Evolutionary conservation across 148 eudicot species (phyloP).

Genomic region (Mesembryanthemum crystallinum): DNA sequence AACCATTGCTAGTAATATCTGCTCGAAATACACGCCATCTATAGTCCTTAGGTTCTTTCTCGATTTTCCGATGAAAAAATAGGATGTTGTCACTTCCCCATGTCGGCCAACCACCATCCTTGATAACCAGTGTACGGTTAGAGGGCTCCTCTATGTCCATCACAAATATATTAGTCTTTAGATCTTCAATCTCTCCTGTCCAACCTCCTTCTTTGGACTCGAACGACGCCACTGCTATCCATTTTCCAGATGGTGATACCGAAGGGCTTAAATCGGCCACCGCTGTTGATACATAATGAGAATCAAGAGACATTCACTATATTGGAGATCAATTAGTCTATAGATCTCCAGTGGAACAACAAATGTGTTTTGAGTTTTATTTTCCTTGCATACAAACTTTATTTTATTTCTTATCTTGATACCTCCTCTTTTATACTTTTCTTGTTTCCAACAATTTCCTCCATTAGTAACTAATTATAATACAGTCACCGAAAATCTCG

Average conservation of each 20-base stretch:
- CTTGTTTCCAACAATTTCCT: too few species aligned
- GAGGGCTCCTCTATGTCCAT: neutral
- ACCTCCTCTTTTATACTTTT: too few species aligned
- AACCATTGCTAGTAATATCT: neutral
- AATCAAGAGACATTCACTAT: too few species aligned
- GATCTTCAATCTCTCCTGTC: neutral
- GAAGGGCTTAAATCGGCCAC: neutral
- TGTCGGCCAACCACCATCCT: constrained; percentile 14
- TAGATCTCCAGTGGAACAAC: too few species aligned
- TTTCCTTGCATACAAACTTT: too few species aligned
- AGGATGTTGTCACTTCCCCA: constrained; percentile 11
- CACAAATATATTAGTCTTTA: neutral
- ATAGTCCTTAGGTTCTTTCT: too few species aligned
- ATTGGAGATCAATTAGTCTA: too few species aligned
- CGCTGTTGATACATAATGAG: neutral
- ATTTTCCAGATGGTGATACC: neutral
- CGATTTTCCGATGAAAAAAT: constrained; percentile 3
- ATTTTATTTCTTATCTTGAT: too few species aligned
- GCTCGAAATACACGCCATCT: constrained; percentile 17
- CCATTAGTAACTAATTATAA: too few species aligned
- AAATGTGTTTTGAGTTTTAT: too few species aligned
- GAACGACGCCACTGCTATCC: neutral
- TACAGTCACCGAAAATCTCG: too few species aligned
- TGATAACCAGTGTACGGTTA: neutral
- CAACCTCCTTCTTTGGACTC: neutral